Evolutionary conservation across 2,329 filamentous ascomycete genomes (phyloP).

Genomic region (Colletotrichum falcatum): DNA sequence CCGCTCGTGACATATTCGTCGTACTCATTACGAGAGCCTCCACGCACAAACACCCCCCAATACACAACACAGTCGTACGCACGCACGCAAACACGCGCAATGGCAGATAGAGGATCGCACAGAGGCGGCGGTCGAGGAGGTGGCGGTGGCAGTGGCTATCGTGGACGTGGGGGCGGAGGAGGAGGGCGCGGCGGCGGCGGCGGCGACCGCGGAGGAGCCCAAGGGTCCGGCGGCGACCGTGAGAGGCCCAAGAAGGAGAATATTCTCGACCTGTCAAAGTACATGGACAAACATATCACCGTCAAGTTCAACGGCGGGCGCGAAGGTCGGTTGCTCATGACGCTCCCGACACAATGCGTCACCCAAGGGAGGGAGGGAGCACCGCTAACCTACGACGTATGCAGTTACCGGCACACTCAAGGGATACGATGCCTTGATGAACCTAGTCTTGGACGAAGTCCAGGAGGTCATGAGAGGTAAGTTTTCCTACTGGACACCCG

Average conservation of each 20-base stretch:
- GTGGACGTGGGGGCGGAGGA: conserved; percentile 60
- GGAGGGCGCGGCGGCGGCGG: conserved; percentile 54
- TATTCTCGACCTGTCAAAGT: conserved; percentile 93
- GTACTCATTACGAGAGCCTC: not conserved
- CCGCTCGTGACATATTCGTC: not conserved
- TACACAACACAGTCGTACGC: not conserved
- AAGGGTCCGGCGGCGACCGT: conserved; percentile 52
- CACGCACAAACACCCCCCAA: not conserved
- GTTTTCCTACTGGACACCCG: conserved; percentile 40
- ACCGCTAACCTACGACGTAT: conserved; percentile 3
- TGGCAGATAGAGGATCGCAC: conserved; percentile 64
- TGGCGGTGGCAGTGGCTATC: conserved; percentile 58
- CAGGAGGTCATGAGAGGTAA: conserved; percentile 89
- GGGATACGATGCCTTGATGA: conserved; percentile 98
- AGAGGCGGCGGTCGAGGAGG: conserved; percentile 59
- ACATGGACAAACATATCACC: conserved; percentile 94
- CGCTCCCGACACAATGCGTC: not conserved
- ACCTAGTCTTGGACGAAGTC: conserved; percentile 94
- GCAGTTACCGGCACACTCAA: conserved; percentile 90
- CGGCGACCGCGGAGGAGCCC: conserved; percentile 53
- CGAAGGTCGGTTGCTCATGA: conserved; percentile 71
- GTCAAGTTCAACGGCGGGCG: conserved; percentile 97
- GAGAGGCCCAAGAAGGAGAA: conserved; percentile 98
- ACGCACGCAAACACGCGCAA: conserved; percentile 43
- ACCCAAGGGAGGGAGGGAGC: not conserved